Percentiles rank a stretch among this genome's conserved stretches.
These are phyloP conservation scores for Crotalaria pallida DNA, from an alignment of 306 rosid genomes.

Conservation along the genomic window DNA sequence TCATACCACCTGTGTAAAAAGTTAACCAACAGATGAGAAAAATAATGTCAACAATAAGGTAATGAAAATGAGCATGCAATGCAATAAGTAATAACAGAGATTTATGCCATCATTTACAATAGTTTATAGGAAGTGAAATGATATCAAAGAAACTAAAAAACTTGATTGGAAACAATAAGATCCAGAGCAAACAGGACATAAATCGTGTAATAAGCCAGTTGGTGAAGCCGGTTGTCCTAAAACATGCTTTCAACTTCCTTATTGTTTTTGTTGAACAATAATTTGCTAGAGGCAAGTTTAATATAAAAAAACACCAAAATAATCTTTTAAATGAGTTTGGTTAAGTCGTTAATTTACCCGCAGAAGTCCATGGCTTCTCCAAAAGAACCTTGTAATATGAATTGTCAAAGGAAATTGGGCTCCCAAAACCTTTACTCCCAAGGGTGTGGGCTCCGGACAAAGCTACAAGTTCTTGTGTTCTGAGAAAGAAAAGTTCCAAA, in stretches of 20 bases:
- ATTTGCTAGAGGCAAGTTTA: background rate
- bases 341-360: constrained; percentile 45
- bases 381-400: constrained; percentile 83
- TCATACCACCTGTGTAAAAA: constrained; percentile 61
- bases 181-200: constrained; percentile 6
- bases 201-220: background rate
- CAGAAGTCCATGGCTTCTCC: constrained; percentile 65
- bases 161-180: constrained; percentile 13
- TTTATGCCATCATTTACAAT: background rate
- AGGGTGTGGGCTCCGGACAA: constrained; percentile 95
- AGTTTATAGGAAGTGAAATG: background rate
- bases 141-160: constrained; percentile 3
- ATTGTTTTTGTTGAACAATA: background rate
- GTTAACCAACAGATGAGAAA: constrained; percentile 16
- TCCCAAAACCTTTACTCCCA: constrained; percentile 93
- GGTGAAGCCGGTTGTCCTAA: background rate
- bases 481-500: constrained; percentile 35
- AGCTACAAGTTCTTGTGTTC: constrained; percentile 88
- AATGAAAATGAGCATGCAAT: background rate
- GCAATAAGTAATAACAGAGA: background rate
- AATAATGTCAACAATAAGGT: background rate
- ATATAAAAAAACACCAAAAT: background rate
- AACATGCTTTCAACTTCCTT: constrained; percentile 4
- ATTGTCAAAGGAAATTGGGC: constrained; percentile 74
- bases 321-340: background rate